These are phyloP conservation scores for Trypanosoma brucei DNA, from an alignment of 208 protist genomes.

Conservation along the genomic window DNA sequence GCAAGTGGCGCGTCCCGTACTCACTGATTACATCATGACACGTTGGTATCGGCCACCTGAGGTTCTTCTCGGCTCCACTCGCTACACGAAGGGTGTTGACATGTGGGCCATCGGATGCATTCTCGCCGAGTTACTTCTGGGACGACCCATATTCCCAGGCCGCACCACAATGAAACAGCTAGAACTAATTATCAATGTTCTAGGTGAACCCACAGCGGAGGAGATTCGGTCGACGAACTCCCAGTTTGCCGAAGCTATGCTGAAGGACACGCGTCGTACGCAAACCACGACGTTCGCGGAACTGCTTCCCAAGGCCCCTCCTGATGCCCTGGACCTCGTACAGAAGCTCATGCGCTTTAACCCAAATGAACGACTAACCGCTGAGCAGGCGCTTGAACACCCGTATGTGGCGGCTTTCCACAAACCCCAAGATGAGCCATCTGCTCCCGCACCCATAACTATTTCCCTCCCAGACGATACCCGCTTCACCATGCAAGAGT, in stretches of 20 bases:
- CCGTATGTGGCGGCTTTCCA: slow-evolving; percentile 93
- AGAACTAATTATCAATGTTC: slow-evolving; percentile 93
- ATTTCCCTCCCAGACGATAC: slow-evolving; percentile 93
- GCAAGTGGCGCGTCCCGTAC: slow-evolving; percentile 73
- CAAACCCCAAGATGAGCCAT: slow-evolving; percentile 82
- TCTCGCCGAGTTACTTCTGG: slow-evolving; percentile 93
- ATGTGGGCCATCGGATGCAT: slow-evolving; percentile 99
- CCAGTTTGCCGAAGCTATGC: slow-evolving; percentile 93
- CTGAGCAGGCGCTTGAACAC: slow-evolving; percentile 90
- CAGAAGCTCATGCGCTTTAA: slow-evolving; percentile 95
- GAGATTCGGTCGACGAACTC: slow-evolving; percentile 94
- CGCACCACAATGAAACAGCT: slow-evolving; percentile 96
- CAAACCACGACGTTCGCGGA: slow-evolving; percentile 71
- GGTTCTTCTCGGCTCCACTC: slow-evolving; percentile 94
- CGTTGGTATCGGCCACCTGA: slow-evolving; percentile 99
- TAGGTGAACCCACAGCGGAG: slow-evolving; percentile 73
- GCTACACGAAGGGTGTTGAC: slow-evolving; percentile 96
- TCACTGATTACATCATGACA: slow-evolving; percentile 95
- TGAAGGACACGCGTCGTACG: slow-evolving; percentile 77
- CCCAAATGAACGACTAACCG: slow-evolving; percentile 92
- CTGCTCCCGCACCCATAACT: slow-evolving; percentile 71
- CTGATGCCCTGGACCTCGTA: slow-evolving; percentile 93
- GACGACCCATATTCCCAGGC: slow-evolving; percentile 94
- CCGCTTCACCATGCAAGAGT: slow-evolving; percentile 92
- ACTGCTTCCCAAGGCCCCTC: slow-evolving; percentile 87